A percentile compares a stretch with the other conserved stretches of the same genome.
Evolutionary conservation across 805 yeast genomes (phyloP).

Genomic region (Spencermartinsiella europaea): DNA sequence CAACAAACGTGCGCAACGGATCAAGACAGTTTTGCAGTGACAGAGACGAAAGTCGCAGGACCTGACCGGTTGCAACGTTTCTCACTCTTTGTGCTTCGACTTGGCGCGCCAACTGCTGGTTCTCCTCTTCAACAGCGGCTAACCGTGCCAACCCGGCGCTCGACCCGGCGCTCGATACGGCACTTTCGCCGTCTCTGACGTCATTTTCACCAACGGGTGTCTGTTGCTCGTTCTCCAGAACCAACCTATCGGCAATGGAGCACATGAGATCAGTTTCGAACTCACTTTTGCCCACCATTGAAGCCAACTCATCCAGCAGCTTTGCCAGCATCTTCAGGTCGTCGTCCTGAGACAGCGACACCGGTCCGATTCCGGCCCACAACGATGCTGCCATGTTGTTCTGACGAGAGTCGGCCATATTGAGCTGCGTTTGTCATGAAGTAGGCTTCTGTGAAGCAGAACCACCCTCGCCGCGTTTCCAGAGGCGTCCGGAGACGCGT

Average conservation of each 20-base stretch:
- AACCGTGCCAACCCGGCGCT: neutral
- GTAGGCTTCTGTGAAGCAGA: neutral
- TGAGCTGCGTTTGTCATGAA: too few species aligned
- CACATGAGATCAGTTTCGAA: constrained; percentile 20
- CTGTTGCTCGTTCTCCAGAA: neutral
- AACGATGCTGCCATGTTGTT: neutral
- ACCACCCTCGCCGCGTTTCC: neutral
- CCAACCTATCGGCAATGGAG: constrained; percentile 15
- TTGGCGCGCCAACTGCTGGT: constrained; percentile 13
- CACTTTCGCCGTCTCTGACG: neutral
- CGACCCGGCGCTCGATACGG: neutral
- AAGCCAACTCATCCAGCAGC: constrained; percentile 22
- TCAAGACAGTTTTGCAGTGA: constrained; percentile 18
- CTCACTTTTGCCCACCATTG: constrained; percentile 20
- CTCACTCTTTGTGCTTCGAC: constrained; percentile 10
- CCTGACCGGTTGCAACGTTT: constrained; percentile 11
- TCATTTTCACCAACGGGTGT: neutral
- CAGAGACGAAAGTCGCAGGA: constrained; percentile 15
- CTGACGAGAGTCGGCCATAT: neutral
- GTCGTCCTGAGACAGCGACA: constrained; percentile 25
- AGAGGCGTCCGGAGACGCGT: too few species aligned
- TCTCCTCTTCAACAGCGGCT: constrained; percentile 11
- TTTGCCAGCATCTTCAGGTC: constrained; percentile 26
- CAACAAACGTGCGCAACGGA: constrained; percentile 16
- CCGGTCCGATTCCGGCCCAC: constrained; percentile 9